Conservation (phyloP, 768 basidiomycete species). For the Hericium rajendrae region DNA sequence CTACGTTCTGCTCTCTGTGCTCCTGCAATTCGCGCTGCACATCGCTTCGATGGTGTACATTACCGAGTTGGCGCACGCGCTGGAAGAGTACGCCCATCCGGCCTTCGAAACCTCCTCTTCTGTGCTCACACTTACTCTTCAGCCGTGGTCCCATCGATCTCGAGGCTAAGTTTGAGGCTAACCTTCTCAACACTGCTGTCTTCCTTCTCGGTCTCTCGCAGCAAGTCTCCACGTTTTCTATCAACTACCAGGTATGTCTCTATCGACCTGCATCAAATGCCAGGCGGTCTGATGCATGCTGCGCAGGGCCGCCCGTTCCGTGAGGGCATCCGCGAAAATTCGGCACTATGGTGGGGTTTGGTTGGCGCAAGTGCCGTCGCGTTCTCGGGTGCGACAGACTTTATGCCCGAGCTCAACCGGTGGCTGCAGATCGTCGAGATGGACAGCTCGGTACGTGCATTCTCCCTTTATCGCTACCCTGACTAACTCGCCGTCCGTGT, state of each 20-base stretch:
- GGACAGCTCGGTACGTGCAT: constrained; percentile 53
- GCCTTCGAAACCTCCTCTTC: neutral
- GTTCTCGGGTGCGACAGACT: constrained; percentile 87
- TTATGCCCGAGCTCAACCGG: constrained; percentile 88
- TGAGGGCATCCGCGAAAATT: constrained; percentile 94
- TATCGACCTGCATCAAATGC: neutral
- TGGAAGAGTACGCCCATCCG: constrained; percentile 58
- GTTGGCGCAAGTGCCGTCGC: constrained; percentile 85
- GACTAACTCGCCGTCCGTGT: neutral
- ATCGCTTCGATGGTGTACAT: constrained; percentile 89
- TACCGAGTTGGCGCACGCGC: constrained; percentile 68
- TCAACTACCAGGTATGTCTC: constrained; percentile 80
- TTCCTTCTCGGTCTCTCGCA: constrained; percentile 93
- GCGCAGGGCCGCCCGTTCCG: constrained; percentile 89
- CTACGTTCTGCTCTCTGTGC: constrained; percentile 86
- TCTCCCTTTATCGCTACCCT: neutral
- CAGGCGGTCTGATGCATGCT: neutral
- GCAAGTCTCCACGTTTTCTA: constrained; percentile 96
- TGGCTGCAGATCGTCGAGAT: constrained; percentile 98
- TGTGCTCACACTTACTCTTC: constrained; percentile 1
- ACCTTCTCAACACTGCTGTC: constrained; percentile 90
- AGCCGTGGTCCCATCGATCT: constrained; percentile 78
- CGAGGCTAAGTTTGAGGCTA: constrained; percentile 95
- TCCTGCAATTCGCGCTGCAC: constrained; percentile 90
- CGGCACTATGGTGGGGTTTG: constrained; percentile 87